phyloP scores from a whole-genome alignment of 495 filamentous ascomycete genomes.

The Penicillium malachiteum region DNA sequence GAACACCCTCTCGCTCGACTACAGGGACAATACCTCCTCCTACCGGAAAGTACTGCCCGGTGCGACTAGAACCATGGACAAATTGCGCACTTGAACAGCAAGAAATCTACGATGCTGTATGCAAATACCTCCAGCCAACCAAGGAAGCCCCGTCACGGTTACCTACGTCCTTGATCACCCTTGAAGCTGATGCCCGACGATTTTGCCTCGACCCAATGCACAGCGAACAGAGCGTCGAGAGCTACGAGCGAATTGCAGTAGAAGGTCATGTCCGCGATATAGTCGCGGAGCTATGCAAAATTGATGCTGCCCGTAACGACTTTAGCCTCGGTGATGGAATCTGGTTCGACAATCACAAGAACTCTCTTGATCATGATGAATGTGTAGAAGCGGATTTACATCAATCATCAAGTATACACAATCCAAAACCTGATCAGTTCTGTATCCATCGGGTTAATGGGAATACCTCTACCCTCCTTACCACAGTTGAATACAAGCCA shows the following conservation, averaged over 20 bases:
- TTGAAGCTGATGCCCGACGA: too few relatives aligned
- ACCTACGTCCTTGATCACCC: too few relatives aligned
- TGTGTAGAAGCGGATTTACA: neutral
- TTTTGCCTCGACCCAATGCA: too few relatives aligned
- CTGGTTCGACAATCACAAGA: slow-evolving; percentile 23
- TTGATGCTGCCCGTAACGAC: slow-evolving; percentile 19
- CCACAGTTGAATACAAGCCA: slow-evolving; percentile 36
- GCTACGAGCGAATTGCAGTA: too few relatives aligned
- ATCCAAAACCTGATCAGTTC: slow-evolving; percentile 19
- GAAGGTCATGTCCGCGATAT: too few relatives aligned
- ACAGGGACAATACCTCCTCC: slow-evolving; percentile 29
- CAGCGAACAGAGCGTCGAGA: too few relatives aligned
- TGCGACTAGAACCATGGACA: too few relatives aligned
- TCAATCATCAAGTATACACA: slow-evolving; percentile 1
- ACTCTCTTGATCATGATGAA: neutral
- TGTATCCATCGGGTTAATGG: slow-evolving; percentile 22
- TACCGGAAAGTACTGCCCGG: too few relatives aligned
- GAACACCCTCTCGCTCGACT: slow-evolving; percentile 30
- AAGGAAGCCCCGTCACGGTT: too few relatives aligned
- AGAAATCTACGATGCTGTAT: too few relatives aligned
- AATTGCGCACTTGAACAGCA: too few relatives aligned
- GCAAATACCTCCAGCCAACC: too few relatives aligned
- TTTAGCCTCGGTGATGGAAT: slow-evolving; percentile 28
- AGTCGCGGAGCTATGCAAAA: slow-evolving; percentile 33
- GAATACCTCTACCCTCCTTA: slow-evolving; percentile 23